Percentiles rank a stretch among this genome's conserved stretches.
Evolutionary conservation across 805 yeast species (phyloP).

Genomic region (Yamadazyma nakazawae): DNA sequence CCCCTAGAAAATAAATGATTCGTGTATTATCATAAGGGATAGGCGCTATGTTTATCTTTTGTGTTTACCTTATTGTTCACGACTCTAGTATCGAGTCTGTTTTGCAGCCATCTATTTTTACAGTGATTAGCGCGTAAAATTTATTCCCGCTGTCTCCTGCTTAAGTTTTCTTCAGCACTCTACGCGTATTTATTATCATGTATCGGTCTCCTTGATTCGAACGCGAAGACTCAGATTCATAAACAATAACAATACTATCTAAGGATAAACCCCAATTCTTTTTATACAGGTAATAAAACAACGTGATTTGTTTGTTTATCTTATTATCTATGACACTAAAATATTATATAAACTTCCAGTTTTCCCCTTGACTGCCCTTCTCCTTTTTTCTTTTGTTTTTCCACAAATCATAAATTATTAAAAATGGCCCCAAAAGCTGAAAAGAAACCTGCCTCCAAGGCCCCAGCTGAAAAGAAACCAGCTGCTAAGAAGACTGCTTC

Average conservation of each 20-base stretch:
- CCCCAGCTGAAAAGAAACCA: constrained; percentile 95
- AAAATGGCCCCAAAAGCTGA: constrained; percentile 65
- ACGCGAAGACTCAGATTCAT: neutral
- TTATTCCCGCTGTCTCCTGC: constrained; percentile 1
- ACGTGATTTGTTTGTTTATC: neutral
- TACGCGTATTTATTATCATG: constrained; percentile 2
- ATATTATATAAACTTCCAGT: constrained; percentile 1
- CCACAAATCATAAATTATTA: neutral
- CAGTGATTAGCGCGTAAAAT: neutral
- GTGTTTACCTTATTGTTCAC: neutral
- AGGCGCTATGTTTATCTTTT: neutral
- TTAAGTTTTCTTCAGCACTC: neutral
- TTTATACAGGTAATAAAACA: neutral
- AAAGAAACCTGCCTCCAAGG: constrained; percentile 88
- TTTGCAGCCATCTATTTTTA: neutral
- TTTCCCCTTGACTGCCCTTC: neutral
- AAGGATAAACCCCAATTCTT: neutral
- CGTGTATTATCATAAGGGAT: neutral
- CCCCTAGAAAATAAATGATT: too few species aligned
- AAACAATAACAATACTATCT: constrained; percentile 2
- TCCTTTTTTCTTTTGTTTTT: neutral
- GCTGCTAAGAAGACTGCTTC: constrained; percentile 83
- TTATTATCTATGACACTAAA: neutral
- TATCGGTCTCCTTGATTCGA: neutral
- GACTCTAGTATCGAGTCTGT: neutral